A percentile compares a stretch with the other conserved stretches of the same genome.
Conservation (phyloP, 2,329 filamentous ascomycete genomes). For the Colletotrichum salicis region DNA sequence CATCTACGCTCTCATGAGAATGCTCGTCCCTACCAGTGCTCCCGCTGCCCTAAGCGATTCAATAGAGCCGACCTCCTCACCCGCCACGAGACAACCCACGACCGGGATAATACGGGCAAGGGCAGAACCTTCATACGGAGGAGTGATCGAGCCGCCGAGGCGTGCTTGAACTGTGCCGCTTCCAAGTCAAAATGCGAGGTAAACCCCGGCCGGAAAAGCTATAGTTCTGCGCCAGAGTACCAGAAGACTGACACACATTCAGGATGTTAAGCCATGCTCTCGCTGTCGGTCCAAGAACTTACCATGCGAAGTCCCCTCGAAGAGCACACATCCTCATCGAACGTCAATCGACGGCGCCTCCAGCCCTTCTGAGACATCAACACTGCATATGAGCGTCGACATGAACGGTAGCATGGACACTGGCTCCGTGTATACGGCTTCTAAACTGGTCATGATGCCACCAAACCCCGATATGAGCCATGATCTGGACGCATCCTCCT, state of each 20-base stretch:
- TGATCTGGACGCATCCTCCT: conserved; percentile 15
- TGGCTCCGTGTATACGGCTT: conserved; percentile 2
- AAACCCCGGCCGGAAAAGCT: not conserved
- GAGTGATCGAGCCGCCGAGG: conserved; percentile 32
- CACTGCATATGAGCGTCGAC: conserved; percentile 24
- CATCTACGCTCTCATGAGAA: conserved; percentile 33
- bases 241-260: not conserved
- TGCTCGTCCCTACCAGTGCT: conserved; percentile 30
- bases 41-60: conserved; percentile 31
- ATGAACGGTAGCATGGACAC: conserved; percentile 13
- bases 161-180: conserved; percentile 30
- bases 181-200: conserved; percentile 36
- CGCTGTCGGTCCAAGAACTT: conserved; percentile 28
- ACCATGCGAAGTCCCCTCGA: conserved; percentile 29
- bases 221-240: not conserved
- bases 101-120: conserved; percentile 32
- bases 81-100: conserved; percentile 33
- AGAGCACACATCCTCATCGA: conserved; percentile 20
- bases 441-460: conserved; percentile 15
- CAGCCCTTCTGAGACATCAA: conserved; percentile 30
- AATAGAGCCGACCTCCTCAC: conserved; percentile 33
- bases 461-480: conserved; percentile 13
- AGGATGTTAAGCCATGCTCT: conserved; percentile 32
- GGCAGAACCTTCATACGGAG: conserved; percentile 29
- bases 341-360: conserved; percentile 19